Conservation (phyloP, 306 rosid species). For the Prunus persica region Prunus_persica_NCBIv2 NC_034009.1:32481001-32481500, state of each 20-base stretch:
- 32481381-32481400: neutral
- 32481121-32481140: neutral
- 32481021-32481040: neutral
- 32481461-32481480: neutral
- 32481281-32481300: neutral
- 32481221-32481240: neutral
- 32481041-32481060: neutral
- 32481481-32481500: neutral
- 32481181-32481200: neutral
- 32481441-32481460: slow-evolving; percentile 49
- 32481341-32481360: neutral
- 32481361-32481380: neutral
- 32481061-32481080: neutral
- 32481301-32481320: neutral
- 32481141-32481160: neutral
- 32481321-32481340: neutral
- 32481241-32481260: neutral
- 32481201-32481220: neutral
- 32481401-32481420: neutral
- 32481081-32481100: neutral
- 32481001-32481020: too few species aligned
- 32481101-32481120: neutral
- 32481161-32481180: neutral
- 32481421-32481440: neutral
- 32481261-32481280: neutral